These are phyloP conservation scores for Ogataea ramenticola DNA, from an alignment of 805 yeast genomes.

Conservation along the genomic window DNA sequence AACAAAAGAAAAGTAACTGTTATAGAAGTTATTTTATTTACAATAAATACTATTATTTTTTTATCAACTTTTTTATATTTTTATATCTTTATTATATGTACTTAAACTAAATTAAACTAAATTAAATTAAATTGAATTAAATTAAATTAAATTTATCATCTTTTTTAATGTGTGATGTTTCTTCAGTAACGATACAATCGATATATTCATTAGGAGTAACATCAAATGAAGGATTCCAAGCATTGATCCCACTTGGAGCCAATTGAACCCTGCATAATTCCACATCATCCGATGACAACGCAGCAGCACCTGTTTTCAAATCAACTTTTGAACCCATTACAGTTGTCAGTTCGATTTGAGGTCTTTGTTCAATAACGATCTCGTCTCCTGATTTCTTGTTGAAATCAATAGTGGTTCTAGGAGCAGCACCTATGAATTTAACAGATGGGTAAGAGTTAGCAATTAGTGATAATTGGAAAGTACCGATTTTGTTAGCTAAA, in stretches of 20 bases:
- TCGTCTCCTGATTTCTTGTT: conserved; percentile 59
- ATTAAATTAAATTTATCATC: conserved; percentile 38
- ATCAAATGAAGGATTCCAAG: conserved; percentile 97
- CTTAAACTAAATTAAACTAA: no score
- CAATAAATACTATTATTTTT: background rate
- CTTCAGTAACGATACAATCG: conserved; percentile 87
- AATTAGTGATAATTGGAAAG: conserved; percentile 76
- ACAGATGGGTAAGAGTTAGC: conserved; percentile 59
- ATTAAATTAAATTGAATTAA: no score
- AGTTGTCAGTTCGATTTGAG: conserved; percentile 68
- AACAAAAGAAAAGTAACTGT: no score
- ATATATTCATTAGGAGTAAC: conserved; percentile 80
- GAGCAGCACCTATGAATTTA: conserved; percentile 91
- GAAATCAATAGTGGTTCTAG: conserved; percentile 82
- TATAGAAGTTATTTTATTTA: no score
- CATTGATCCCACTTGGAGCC: conserved; percentile 78
- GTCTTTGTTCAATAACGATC: conserved; percentile 84
- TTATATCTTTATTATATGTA: background rate
- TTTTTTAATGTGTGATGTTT: conserved; percentile 46
- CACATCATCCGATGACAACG: no score
- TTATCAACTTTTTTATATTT: conserved; percentile 2
- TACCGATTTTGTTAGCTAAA: conserved; percentile 94
- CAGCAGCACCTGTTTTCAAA: conserved; percentile 15
- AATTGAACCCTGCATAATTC: conserved; percentile 51
- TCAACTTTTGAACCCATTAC: conserved; percentile 61